Conservation (phyloP, 2,329 filamentous ascomycete genomes). For the Fusarium burgessii region DNA sequence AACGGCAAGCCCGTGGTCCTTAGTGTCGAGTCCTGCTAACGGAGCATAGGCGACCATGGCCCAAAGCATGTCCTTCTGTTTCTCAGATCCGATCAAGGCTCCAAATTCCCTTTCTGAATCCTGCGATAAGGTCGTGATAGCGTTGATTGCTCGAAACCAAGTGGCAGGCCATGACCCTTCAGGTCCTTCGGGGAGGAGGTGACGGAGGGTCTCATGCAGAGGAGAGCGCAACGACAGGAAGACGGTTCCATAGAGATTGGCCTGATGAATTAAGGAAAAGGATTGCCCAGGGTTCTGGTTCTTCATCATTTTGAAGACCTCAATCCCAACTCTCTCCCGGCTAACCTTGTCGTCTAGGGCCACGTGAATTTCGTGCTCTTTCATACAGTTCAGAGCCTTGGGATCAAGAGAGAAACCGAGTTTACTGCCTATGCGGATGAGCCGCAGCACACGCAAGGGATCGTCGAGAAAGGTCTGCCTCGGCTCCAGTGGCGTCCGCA, state of each 20-base stretch:
- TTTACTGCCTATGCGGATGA: neutral
- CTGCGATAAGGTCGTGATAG: neutral
- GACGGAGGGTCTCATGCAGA: neutral
- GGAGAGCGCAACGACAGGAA: neutral
- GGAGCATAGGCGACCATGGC: neutral
- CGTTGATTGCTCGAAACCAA: neutral
- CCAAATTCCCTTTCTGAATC: neutral
- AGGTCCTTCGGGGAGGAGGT: neutral
- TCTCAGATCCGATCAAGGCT: neutral
- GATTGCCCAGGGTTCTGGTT: neutral
- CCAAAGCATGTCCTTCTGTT: neutral
- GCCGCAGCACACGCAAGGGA: neutral
- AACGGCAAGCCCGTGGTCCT: neutral
- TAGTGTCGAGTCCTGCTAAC: neutral
- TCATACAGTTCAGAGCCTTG: neutral
- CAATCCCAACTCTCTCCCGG: neutral
- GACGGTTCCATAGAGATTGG: neutral
- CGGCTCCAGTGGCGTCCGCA: slow-evolving; percentile 4
- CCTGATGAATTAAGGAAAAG: neutral
- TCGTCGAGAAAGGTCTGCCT: slow-evolving; percentile 7
- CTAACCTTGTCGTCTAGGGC: neutral
- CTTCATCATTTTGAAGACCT: neutral
- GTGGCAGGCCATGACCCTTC: neutral
- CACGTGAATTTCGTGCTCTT: neutral
- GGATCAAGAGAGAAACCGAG: neutral